Base-by-base conservation (phyloP, 139 green algal genomes). In the Chlorella vulgaris region DNA sequence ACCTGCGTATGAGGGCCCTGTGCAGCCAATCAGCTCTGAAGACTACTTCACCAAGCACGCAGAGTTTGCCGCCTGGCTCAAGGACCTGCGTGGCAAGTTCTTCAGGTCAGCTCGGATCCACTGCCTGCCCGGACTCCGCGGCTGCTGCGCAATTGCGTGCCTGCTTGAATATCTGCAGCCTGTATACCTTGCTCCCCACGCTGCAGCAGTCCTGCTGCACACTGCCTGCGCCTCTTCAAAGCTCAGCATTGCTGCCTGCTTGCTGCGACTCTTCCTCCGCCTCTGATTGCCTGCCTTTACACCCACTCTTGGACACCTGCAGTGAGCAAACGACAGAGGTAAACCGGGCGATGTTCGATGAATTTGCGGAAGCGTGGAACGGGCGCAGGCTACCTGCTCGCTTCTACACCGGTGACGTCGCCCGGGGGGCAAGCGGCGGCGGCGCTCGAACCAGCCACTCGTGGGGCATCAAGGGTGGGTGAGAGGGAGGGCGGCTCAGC, bases 321-420 rank as follows among this genome's bases (percentile, higher is more conserved):
- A 83, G 68, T 69, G 88, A 94, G 36, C 76, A 93, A 63, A 77
- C 50, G 13, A 80, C 89, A 3, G 86, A 92, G 39, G 80, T 87
- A 35, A 80, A 74, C 22, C 85, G 82, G 2, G 61, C 62, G n/a
- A 31, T 87, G 29, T 95, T 95, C 61, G 69, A 77, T 7, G 86
- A 92, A 24, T 94, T 94, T 83, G 83, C 91, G 22, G 33, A 31
- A 8, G 77, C 74, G 1, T 94, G 91, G 91, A 93, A 93, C 74
- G 69, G 7, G 15, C 69, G 87, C 10, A 82, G 53, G 68, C 84
- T 90, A 47, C 53, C 69, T 3, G 51, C 55, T 0, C 53, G 80
- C 29, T 89, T 89, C 73, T 95, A 95, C 81, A 66, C 67, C 15
- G 91, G 90, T 24, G 42, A 83, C 6, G 80, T 42, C 10, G 73